Percentiles rank a stretch among this genome's conserved stretches.
Conservation (phyloP, 805 yeast species). For the Candida peoriensis region DNA sequence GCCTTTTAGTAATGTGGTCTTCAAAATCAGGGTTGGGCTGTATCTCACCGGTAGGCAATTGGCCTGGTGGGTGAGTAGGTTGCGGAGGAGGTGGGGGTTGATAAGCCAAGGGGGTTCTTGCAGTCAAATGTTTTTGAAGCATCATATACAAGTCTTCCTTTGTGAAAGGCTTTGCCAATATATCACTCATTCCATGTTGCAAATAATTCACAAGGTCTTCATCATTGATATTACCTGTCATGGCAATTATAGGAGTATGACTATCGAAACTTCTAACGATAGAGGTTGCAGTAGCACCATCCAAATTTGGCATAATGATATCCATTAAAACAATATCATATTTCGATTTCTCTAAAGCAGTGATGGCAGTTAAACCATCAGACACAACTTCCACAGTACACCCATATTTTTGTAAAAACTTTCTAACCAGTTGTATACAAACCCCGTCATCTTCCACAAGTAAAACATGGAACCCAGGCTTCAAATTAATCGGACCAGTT, state of each 20-base stretch:
- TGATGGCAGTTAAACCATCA: conserved; percentile 87
- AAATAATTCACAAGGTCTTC: conserved; percentile 75
- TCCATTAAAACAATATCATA: conserved; percentile 82
- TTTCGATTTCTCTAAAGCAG: conserved; percentile 62
- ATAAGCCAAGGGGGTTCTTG: conserved; percentile 33
- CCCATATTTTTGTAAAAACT: conserved; percentile 81
- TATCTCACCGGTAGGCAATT: not conserved
- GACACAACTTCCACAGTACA: conserved; percentile 90
- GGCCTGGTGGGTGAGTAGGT: not conserved
- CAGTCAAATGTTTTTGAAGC: conserved; percentile 65
- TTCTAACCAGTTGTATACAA: conserved; percentile 77
- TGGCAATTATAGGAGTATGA: conserved; percentile 85
- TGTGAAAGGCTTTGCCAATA: conserved; percentile 90
- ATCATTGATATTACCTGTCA: conserved; percentile 87
- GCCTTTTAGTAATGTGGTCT: conserved; percentile 22
- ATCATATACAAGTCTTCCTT: conserved; percentile 78
- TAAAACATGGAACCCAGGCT: conserved; percentile 59
- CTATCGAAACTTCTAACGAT: conserved; percentile 81
- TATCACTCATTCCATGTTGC: conserved; percentile 88
- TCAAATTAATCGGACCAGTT: conserved; percentile 13
- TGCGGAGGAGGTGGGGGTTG: conserved; percentile 7
- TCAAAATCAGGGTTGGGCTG: conserved; percentile 6
- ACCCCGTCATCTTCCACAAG: conserved; percentile 79
- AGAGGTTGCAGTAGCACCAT: conserved; percentile 88
- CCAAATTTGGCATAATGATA: conserved; percentile 83